Base-by-base conservation (phyloP, 2,329 filamentous ascomycete species). In the Pyricularia pennisetigena region DNA sequence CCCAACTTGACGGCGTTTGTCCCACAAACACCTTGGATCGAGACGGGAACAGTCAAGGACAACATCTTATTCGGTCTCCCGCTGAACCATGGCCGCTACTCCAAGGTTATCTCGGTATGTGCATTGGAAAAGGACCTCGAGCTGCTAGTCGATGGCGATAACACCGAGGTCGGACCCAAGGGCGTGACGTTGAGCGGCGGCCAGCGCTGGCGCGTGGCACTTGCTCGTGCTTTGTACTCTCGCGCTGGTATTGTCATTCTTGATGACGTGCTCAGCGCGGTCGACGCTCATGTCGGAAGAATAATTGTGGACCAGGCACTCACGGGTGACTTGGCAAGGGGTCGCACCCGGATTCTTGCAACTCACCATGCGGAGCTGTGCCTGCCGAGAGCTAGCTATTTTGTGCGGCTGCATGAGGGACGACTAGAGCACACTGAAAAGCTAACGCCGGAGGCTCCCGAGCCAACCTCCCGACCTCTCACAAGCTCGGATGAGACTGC, bases 341-440 rank as follows among this genome's bases (percentile, higher is more conserved):
- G 83, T 24, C 80, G 87, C 35, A 90, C 88, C 0, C 88, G 86
- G 0, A 87, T 90, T 63, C 80, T 88, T 4, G 88, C 89, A 64
- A 88, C 88, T 0, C 86, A 88, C 74, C 77, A 78, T 59, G 72
- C 74, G 0, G 76, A 78, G 64, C 71, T 77, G 68, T 76, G 76
- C 49, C 67, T 75, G 24, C 73, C 74, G 0, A 70, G 73, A 29
- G 75, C 76, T 0, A 74, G 74, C 24, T 76, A 74, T 24, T 68
- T 76, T 14, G 73, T 78, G 12, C 70, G 71, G 12, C 74, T 78
- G 10, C 71, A 72, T 30, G 73, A 72, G 16, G 76, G 76, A 20
- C 67, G 71, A 5, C 70, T 78, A 3, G 69, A 73, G 26, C 71
- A 69, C 1, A 72, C 72, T 2, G 72, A 76, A 67, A 29, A 35